Base-by-base conservation (phyloP, 495 filamentous ascomycete genomes). In the Hypoxylon cercidicola region DNA sequence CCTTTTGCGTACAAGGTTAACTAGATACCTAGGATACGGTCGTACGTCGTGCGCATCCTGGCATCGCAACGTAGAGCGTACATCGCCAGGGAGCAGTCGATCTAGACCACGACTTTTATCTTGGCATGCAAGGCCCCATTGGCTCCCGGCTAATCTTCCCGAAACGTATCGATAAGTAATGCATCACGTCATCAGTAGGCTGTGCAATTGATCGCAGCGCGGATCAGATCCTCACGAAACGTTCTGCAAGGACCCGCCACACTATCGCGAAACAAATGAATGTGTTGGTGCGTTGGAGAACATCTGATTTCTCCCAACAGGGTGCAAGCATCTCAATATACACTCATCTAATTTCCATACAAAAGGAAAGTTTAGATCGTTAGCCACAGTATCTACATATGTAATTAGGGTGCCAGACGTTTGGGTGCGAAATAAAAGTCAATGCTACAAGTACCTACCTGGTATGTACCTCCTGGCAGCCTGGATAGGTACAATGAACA, bases 171-270 rank as follows among this genome's bases (percentile, higher is more conserved):
- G 58, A 61, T 56, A 57, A 44, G 58, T 18, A 32, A 32, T 32
- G 10, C 39, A 18, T 56, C 63, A 66, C 63, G 63, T 66, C 63
- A 66, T 61, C 39, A 45, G 35, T 20, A 32, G 63, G 55, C 55
- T 28, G 51, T 61, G 56, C 56, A 52, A 15, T 25, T 21, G 45
- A 56, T 56, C 45, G 63, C 43, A 56, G 39, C 45, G 63, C 20
- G 43, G 62, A 66, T 66, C 55, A 55, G 51, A 60, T 60, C 45
- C 25, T 37, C 40, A 49, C 55, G 62, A 64, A 64, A 64, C 55
- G 9, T 20, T 37, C 44, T 60, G 46, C 40, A 43, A 30, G 44
- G 63, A 55, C 50, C 51, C 62, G 45, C 50, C 48, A 43, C 45
- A 58, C 20, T 13, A 39, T 8, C 16, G 10, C 13, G 28, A 30